Evolutionary conservation across 2,329 filamentous ascomycete genomes (phyloP).

Genomic region (Rugonectria rugulosa): DNA sequence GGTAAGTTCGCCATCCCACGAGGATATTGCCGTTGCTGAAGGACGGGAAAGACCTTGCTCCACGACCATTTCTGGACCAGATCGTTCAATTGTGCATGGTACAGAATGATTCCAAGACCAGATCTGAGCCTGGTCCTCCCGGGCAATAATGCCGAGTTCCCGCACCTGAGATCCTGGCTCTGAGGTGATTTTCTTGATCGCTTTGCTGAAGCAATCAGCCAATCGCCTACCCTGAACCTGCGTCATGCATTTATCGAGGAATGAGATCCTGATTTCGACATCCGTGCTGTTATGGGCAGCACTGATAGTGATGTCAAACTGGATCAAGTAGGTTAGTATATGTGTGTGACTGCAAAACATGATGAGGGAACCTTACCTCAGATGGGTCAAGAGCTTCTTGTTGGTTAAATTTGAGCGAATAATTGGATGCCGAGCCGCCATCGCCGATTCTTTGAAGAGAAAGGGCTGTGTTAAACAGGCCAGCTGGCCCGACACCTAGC

Average conservation of each 20-base stretch:
- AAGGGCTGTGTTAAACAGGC: constrained; percentile 7
- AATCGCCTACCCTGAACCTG: neutral
- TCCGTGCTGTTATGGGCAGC: neutral
- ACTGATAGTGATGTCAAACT: neutral
- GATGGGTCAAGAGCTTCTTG: neutral
- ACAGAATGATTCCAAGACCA: neutral
- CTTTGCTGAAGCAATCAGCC: neutral
- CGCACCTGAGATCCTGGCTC: neutral
- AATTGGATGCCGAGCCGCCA: neutral
- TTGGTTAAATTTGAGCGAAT: neutral
- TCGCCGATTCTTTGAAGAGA: neutral
- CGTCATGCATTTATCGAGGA: neutral
- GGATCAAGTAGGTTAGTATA: neutral
- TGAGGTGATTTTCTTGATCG: neutral
- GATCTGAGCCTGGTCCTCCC: neutral
- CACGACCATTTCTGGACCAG: neutral
- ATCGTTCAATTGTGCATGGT: neutral
- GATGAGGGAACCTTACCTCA: neutral
- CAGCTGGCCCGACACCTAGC: neutral
- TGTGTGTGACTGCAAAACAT: neutral
- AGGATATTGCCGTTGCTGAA: neutral
- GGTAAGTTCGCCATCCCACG: constrained; percentile 8
- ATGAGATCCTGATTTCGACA: neutral
- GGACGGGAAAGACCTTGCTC: neutral
- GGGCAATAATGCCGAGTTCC: neutral